Evolutionary conservation across 352 stramenopile genomes (phyloP), one percentile per base, ranked within the genome.

Genomic region (Phytophthora citricola): DNA sequence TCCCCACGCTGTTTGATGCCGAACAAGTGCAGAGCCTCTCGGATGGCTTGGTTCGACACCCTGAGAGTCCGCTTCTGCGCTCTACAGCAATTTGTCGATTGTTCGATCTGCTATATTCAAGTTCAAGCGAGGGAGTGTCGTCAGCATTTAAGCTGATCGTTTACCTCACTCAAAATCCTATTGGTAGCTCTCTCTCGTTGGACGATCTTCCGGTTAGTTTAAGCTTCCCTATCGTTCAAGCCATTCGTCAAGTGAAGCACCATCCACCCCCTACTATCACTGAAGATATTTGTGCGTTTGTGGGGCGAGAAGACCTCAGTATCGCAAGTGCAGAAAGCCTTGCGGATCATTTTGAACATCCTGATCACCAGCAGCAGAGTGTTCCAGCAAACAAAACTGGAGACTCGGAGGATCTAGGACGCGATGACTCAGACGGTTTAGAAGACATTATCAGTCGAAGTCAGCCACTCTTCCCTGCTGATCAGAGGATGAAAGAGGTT

Each of bases 401-500:
- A 26, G 48, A 72, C 24, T 24, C 38, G 2, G 45, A 65, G 7
- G 48, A 70, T 34, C 66, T 59, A 4, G 65, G 5, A 22, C 45
- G 74, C 27, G 64, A 80, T 43, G 71, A 62, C 9, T 78, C 73
- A 20, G 86, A 95, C 58, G 86, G 88, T n/a, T 66, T 96, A 3
- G 73, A 87, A 29, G 75, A 90, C 26, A 69, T 92, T 31, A 70
- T 92, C 22, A 41, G 39, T 54, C 52, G 46, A 8, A 90, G 79
- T 26, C 85, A 91, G 29, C 77, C 69, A 0, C 66, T 94, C 1
- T 95, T 94, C 47, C 85, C 85, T 20, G 24, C 24, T 0, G 86
- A 96, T 29, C 88, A 92, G 55, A 77, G 88, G 40, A 77, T 93
- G 48, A 96, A 95, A 38, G 87, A 96, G 62, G 88, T 93, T 11